Evolutionary conservation across 805 yeast species (phyloP), one percentile per base, ranked within the genome.

Genomic region (Candida maesae): DNA sequence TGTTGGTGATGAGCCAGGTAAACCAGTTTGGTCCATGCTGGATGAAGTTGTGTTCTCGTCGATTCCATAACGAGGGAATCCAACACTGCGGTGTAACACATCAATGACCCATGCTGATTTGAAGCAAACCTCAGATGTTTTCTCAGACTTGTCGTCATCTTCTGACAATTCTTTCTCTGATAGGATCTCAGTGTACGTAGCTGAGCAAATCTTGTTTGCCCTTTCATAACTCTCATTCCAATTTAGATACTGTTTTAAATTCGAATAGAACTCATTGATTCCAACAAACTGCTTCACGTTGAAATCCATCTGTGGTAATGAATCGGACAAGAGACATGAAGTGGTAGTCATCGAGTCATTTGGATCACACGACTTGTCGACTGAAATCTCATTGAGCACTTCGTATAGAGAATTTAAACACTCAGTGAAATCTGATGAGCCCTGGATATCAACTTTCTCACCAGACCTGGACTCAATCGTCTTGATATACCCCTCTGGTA

Each of bases 191-290:
- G 50, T 39, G 35, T 46, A 49, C 3, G 51, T 33, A 4, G 39
- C 16, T 5, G 73, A 61, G 51, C 86, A 80, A 2, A 77, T 53
- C 38, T 66, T 66, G 11, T 64, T 53, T 0, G 84, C 74, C 35
- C 70, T 20, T 52, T 52, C 51, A 66, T 71, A 44, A 71, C 72
- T 29, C 58, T 61, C 55, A 10, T 55, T 51, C 14, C 65, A 61
- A 10, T 65, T 59, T 27, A 75, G 53, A 28, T 78, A 60, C 36
- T 68, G 65, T n/a, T 71, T 68, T 29, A 79, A 64, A 5, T 80
- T 73, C 50, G 79, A 79, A 79, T 83, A 79, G 54, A 79, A 79
- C 5, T 84, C 85, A 45, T 83, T 77, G 8, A 81, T 81, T 0
- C 85, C 87, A 30, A 77, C 64, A 42, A 81, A 80, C 42, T 71